Evolutionary conservation across 345 rosid species (phyloP), one percentile per base, ranked within the genome.

Genomic region (Rhizophora mangle): DNA sequence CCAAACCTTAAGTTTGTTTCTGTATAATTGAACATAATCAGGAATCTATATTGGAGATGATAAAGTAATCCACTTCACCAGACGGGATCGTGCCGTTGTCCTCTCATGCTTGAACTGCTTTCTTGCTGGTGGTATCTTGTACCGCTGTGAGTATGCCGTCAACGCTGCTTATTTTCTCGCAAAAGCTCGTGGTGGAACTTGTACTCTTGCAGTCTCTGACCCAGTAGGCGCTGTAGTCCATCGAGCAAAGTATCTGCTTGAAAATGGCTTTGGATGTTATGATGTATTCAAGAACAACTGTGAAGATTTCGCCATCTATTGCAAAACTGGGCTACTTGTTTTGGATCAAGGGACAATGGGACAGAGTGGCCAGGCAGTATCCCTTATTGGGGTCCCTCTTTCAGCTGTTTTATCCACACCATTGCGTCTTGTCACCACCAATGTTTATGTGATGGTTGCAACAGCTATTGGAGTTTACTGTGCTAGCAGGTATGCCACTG

Each of bases 181-280:
- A 8, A 91, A 89, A 78, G 96, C 94, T 11, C 89, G 98, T 2
- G 98, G 96, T 10, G 96, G 96, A 65, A 94, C 99, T 47, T 91
- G 98, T 77, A 88, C 97, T 6, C 95, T 86, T n/a, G 93, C 93
- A 0, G 88, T 78, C 37, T 57, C 96, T 0, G 93, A 89, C 69
- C 81, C 82, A 0, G 26, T 74, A 24, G 90, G 83, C 3, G 5
- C 75, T 2, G 88, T 84, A 19, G 83, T 87, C 52, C 91, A 89
- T 72, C 85, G 96, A 1, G 97, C 97, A 30, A 84, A 83, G 64
- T 87, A 85, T 70, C 77, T 95, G 54, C 92, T 89, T 15, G 90
- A 87, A 16, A 87, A 92, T 60, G 99, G 99, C 0, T 90, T 90
- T 39, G 97, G 99, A 18, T 86, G 93, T 82, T 90, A 90, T 59